Evolutionary conservation across 2,329 filamentous ascomycete species (phyloP), one percentile per base, ranked within the genome.

Genomic region (Celoporthe dispersa): DNA sequence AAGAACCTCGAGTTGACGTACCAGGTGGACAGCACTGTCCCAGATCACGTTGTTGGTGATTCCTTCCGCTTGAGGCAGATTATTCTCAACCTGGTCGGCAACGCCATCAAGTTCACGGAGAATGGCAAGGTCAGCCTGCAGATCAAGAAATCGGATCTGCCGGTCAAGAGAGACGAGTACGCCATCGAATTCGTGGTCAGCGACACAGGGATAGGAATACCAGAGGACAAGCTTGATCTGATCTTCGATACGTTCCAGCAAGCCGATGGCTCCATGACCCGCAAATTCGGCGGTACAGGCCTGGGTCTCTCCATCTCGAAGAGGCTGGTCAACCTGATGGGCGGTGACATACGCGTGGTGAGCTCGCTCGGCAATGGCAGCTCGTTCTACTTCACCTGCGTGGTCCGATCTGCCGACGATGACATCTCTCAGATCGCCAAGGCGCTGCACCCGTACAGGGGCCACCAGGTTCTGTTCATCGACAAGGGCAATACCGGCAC

Each of bases 221-320:
- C 95, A 76, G 89, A 92, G 73, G 94, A 98, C 82, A 98, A 98
- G 83, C 88, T 98, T 67, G 94, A 97, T 78, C 86, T 98, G 74
- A 98, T 99, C 78, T 98, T 99, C 81, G 96, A 98, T 82, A 98
- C 95, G 0, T 98, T 98, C 89, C 95, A 98, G 80, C 96, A 98
- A 83, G 96, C 96, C 28, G 96, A 98, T 79, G 95, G 95, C 51
- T 98, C 94, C 44, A 98, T 97, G 80, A 98, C 95, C 1, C 89
- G 94, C 75, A 96, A 97, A 79, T 98, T 98, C 79, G 95, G 95
- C 76, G 95, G 95, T 75, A 98, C 96, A 8, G 95, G 95, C 75
- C 88, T 98, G 12, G 95, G 95, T 74, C 83, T 98, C 35, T 98
- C 95, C 22, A 98, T 98, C 77, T 98, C 95, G 37, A 97, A 97